phyloP scores from a whole-genome alignment of 768 basidiomycete genomes.

The Epithele typhae region DNA sequence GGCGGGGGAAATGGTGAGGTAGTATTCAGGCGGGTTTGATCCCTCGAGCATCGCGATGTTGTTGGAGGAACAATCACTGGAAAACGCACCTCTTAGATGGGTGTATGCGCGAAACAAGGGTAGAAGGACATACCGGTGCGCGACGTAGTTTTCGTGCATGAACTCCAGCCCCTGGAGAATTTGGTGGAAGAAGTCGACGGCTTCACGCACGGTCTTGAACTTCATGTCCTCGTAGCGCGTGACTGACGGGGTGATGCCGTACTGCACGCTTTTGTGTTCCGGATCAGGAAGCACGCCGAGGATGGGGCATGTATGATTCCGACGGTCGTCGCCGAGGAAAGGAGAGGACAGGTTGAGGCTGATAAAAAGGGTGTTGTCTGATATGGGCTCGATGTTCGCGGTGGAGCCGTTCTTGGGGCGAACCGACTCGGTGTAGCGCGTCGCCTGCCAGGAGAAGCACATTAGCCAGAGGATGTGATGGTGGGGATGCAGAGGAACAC shows the following conservation, averaged over 20 bases:
- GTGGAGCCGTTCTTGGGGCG: no score
- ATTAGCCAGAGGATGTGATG: no score
- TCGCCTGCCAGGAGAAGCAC: no score
- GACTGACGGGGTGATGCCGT: neutral
- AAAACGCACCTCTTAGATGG: no score
- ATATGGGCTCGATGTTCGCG: no score
- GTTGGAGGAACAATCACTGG: neutral
- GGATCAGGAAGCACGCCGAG: neutral
- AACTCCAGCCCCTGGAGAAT: conserved; percentile 5
- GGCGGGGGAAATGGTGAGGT: conserved; percentile 21
- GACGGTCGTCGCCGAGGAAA: neutral
- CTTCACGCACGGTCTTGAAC: neutral
- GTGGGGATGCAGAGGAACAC: no score
- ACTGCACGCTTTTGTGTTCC: neutral
- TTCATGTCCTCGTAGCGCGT: neutral
- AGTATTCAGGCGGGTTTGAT: conserved; percentile 15
- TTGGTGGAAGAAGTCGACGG: neutral
- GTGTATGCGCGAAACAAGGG: no score
- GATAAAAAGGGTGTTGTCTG: no score
- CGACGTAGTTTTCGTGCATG: conserved; percentile 10
- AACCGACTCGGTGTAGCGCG: no score
- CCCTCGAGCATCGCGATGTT: conserved; percentile 19
- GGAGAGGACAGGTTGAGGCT: neutral
- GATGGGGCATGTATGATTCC: neutral
- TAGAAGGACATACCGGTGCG: conserved; percentile 1